These are phyloP conservation scores for Elasticomyces elasticus DNA, from an alignment of 495 filamentous ascomycete genomes.

Conservation along the genomic window DNA sequence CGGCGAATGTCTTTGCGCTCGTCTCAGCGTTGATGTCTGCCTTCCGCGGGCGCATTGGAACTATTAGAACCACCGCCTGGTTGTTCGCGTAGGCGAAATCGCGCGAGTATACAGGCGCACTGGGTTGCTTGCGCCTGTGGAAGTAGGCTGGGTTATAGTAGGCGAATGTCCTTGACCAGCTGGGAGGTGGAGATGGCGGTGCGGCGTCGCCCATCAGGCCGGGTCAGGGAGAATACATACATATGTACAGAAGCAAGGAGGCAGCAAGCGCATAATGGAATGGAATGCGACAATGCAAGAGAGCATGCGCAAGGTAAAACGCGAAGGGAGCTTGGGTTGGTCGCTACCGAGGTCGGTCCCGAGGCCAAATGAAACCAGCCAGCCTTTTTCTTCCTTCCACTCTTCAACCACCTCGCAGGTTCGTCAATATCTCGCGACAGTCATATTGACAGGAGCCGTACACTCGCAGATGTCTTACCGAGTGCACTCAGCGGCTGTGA, in stretches of 20 bases:
- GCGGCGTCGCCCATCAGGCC: slow-evolving; percentile 10
- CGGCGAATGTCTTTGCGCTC: slow-evolving; percentile 37
- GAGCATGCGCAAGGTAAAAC: not conserved
- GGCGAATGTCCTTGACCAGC: slow-evolving; percentile 6
- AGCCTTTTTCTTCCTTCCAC: too few relatives aligned
- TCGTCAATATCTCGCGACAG: too few relatives aligned
- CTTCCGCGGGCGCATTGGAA: slow-evolving; percentile 31
- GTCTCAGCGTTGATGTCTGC: slow-evolving; percentile 14
- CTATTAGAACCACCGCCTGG: slow-evolving; percentile 14
- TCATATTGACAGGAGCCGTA: too few relatives aligned
- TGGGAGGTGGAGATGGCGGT: slow-evolving; percentile 1
- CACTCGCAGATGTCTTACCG: too few relatives aligned
- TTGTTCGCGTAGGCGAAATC: slow-evolving; percentile 36
- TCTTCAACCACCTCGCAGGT: too few relatives aligned
- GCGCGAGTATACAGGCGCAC: slow-evolving; percentile 27
- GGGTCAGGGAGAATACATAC: slow-evolving; percentile 4
- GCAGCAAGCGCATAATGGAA: not conserved
- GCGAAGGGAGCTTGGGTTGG: not conserved
- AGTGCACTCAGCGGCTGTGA: too few relatives aligned
- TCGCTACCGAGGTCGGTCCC: too few relatives aligned
- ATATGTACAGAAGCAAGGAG: slow-evolving; percentile 2
- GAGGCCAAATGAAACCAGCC: too few relatives aligned
- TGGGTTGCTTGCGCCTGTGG: not conserved
- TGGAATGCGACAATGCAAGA: not conserved
- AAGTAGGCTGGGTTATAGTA: slow-evolving; percentile 1